Percentiles rank a stretch among this genome's conserved stretches.
Evolutionary conservation across 176 grass and related monocot genomes (phyloP).

Genomic region (Phyllostachys edulis): DNA sequence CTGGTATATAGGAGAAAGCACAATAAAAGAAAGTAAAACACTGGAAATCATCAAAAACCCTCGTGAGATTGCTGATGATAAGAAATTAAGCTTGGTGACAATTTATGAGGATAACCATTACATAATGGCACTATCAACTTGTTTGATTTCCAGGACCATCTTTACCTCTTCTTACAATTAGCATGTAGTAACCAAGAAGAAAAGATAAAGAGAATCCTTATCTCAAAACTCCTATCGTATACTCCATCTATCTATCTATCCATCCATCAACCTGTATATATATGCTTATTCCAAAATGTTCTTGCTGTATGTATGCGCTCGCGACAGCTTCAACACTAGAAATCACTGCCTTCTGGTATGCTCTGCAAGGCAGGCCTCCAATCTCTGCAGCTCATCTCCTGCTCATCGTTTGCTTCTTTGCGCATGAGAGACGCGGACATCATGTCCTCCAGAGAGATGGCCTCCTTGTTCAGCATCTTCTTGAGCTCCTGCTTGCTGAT

Average conservation of each 20-base stretch:
- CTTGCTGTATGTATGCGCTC: too few species aligned
- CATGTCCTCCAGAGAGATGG: constrained; percentile 43
- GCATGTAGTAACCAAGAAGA: constrained; percentile 10
- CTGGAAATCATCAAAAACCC: too few species aligned
- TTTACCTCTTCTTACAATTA: constrained; percentile 35
- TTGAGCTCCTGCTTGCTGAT: constrained; percentile 67
- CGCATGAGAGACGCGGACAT: constrained; percentile 38
- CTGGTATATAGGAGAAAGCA: too few species aligned
- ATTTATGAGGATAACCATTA: too few species aligned
- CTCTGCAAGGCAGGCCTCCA: constrained; percentile 69
- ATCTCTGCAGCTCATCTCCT: constrained; percentile 14
- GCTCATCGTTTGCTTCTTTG: constrained; percentile 10
- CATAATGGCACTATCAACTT: too few species aligned
- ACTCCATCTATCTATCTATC: too few species aligned
- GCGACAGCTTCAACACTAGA: background rate
- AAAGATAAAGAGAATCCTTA: constrained; percentile 43
- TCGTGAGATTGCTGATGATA: background rate
- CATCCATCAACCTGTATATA: background rate
- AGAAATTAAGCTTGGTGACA: background rate
- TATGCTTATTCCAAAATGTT: constrained; percentile 12
- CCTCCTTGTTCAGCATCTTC: constrained; percentile 53
- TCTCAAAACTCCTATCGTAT: constrained; percentile 29
- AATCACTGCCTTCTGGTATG: constrained; percentile 67
- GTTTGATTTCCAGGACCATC: constrained; percentile 34
- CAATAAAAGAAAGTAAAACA: too few species aligned